phyloP scores from a whole-genome alignment of 108 stramenopile species.

The Cyclotella kingstonii region DNA sequence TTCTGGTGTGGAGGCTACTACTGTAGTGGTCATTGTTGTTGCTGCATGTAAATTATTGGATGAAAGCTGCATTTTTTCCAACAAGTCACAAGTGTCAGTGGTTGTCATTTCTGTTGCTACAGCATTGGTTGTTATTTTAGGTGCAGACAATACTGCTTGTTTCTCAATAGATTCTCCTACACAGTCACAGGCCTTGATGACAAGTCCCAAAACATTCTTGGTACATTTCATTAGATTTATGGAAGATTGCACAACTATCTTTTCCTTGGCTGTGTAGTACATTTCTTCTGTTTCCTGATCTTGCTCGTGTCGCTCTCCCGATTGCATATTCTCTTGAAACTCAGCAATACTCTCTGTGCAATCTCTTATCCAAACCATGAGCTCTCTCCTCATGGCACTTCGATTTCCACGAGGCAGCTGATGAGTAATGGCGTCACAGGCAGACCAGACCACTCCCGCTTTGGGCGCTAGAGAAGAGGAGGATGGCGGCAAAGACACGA shows the following conservation, averaged over 20 bases:
- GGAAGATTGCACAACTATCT: slow-evolving; percentile 58
- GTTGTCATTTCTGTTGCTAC: slow-evolving; percentile 5
- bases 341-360: slow-evolving; percentile 75
- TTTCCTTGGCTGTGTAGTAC: slow-evolving; percentile 58
- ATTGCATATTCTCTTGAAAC: slow-evolving; percentile 72
- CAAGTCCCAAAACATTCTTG: slow-evolving; percentile 63
- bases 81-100: background rate
- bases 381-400: slow-evolving; percentile 69
- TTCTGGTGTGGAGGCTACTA: slow-evolving; percentile 32
- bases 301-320: slow-evolving; percentile 34
- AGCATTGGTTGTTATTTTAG: background rate
- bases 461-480: slow-evolving; percentile 60
- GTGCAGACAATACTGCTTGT: background rate
- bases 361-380: slow-evolving; percentile 75
- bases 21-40: slow-evolving; percentile 41
- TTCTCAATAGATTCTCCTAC: slow-evolving; percentile 37
- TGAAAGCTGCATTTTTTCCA: too few relatives aligned
- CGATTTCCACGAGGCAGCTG: slow-evolving; percentile 65
- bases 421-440: slow-evolving; percentile 55
- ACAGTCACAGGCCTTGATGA: slow-evolving; percentile 69
- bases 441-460: slow-evolving; percentile 76
- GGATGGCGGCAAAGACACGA: slow-evolving; percentile 28
- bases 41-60: slow-evolving; percentile 7
- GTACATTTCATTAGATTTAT: slow-evolving; percentile 74
- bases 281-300: slow-evolving; percentile 44